Percentiles rank a stretch among this genome's conserved stretches.
These are phyloP conservation scores for Sphagnum tenellum DNA, from an alignment of 225 moss, liverwort and hornwort genomes.

Conservation along the genomic window DNA sequence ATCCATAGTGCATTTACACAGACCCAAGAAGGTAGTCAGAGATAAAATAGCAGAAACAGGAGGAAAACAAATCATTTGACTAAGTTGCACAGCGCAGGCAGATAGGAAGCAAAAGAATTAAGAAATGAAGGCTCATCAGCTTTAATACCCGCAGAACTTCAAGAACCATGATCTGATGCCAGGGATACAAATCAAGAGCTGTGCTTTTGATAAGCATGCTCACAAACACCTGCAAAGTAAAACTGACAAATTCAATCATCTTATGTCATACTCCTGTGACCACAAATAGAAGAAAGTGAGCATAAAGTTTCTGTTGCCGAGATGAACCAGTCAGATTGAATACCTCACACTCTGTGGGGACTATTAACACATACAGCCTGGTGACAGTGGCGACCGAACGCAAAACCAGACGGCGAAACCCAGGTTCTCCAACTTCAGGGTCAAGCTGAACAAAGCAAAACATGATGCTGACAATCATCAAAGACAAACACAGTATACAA, in stretches of 20 bases:
- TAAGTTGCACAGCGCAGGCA: background rate
- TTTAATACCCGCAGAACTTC: slow-evolving; percentile 67
- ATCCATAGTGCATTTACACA: too few species aligned
- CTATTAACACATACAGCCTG: slow-evolving; percentile 73
- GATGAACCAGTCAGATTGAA: background rate
- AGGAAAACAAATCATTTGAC: background rate
- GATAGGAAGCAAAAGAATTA: too few species aligned
- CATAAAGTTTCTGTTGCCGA: background rate
- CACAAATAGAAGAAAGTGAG: too few species aligned
- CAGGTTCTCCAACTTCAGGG: slow-evolving; percentile 69
- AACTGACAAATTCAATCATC: too few species aligned
- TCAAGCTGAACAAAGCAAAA: slow-evolving; percentile 35
- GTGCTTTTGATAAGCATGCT: slow-evolving; percentile 98
- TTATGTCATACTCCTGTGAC: too few species aligned
- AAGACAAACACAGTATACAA: background rate
- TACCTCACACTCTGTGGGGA: slow-evolving; percentile 93
- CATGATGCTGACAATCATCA: background rate
- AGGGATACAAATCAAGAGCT: slow-evolving; percentile 75
- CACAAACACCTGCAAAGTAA: slow-evolving; percentile 57
- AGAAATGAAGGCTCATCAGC: too few species aligned
- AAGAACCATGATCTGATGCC: slow-evolving; percentile 97
- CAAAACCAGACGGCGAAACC: slow-evolving; percentile 75
- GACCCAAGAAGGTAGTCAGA: too few species aligned
- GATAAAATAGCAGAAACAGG: background rate
- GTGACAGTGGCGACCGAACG: slow-evolving; percentile 89